These are phyloP conservation scores for Blastocystis sp. DNA, from an alignment of 352 stramenopile species.

Conservation along the genomic window DNA sequence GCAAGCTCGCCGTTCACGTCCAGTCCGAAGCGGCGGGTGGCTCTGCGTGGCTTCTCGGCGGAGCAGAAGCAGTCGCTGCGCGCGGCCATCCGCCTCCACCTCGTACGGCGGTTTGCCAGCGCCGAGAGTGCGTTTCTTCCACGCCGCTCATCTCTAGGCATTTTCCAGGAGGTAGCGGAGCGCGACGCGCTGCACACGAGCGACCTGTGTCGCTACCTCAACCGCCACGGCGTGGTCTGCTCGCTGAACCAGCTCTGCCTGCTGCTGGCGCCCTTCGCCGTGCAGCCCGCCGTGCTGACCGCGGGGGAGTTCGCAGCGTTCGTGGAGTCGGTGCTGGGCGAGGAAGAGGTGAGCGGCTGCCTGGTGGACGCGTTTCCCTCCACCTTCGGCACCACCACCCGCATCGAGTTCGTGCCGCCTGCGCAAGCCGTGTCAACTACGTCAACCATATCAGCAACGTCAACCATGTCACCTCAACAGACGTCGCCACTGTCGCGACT, in stretches of 20 bases:
- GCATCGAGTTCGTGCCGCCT: not conserved
- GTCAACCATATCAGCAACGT: too few relatives aligned
- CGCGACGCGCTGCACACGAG: constrained; percentile 1
- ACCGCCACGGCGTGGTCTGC: not conserved
- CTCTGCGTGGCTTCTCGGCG: not conserved
- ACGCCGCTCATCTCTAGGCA: not conserved
- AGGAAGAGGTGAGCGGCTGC: not conserved
- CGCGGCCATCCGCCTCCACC: constrained; percentile 9
- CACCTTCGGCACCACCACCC: constrained; percentile 13
- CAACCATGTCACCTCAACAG: too few relatives aligned
- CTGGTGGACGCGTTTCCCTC: constrained; percentile 25
- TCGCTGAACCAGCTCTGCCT: constrained; percentile 1
- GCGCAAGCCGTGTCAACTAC: too few relatives aligned
- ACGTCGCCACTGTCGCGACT: too few relatives aligned
- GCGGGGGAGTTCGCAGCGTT: constrained; percentile 12
- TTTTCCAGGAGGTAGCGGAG: constrained; percentile 31
- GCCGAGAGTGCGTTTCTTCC: not conserved
- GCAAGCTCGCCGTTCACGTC: not conserved
- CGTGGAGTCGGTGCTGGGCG: not conserved
- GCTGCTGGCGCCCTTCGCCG: not conserved
- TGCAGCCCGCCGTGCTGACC: not conserved
- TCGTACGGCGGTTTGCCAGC: constrained; percentile 21
- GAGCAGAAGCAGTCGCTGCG: not conserved
- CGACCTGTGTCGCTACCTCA: constrained; percentile 27
- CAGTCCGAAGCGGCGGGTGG: constrained; percentile 27